Evolutionary conservation across 805 yeast species (phyloP).

Genomic region (Yamadazyma scolyti): DNA sequence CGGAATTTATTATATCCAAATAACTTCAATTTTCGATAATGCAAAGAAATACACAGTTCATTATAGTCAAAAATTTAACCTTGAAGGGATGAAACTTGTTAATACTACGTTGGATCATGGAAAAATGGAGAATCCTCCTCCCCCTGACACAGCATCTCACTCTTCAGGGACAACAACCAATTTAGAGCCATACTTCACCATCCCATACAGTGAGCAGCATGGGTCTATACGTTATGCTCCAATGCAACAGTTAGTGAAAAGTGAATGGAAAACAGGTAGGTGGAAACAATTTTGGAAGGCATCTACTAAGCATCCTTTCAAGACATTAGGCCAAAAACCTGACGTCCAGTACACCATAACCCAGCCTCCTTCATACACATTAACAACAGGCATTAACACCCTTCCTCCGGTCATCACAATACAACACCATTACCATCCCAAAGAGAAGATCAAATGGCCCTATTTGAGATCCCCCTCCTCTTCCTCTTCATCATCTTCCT

Average conservation of each 20-base stretch:
- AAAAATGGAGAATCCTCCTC: slow-evolving; percentile 8
- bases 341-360: slow-evolving; percentile 12
- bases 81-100: slow-evolving; percentile 5
- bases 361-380: slow-evolving; percentile 10
- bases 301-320: slow-evolving; percentile 1
- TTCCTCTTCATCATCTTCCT: no score
- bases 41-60: slow-evolving; percentile 5
- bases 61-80: slow-evolving; percentile 9
- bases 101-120: slow-evolving; percentile 6
- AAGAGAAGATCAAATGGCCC: slow-evolving; percentile 4
- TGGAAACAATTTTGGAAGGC: slow-evolving; percentile 2
- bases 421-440: slow-evolving; percentile 5
- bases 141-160: slow-evolving; percentile 1
- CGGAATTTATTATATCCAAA: slow-evolving; percentile 11
- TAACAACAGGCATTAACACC: slow-evolving; percentile 7
- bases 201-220: slow-evolving; percentile 11
- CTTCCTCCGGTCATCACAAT: neutral
- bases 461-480: neutral
- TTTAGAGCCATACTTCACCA: slow-evolving; percentile 6
- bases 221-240: slow-evolving; percentile 13
- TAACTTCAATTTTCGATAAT: slow-evolving; percentile 5
- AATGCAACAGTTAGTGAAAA: slow-evolving; percentile 8
- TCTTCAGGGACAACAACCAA: neutral
- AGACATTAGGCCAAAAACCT: slow-evolving; percentile 3
- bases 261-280: slow-evolving; percentile 4